These are phyloP conservation scores for Salvia rosmarinus DNA, from an alignment of 257 asterid genomes.

Conservation along the genomic window DNA sequence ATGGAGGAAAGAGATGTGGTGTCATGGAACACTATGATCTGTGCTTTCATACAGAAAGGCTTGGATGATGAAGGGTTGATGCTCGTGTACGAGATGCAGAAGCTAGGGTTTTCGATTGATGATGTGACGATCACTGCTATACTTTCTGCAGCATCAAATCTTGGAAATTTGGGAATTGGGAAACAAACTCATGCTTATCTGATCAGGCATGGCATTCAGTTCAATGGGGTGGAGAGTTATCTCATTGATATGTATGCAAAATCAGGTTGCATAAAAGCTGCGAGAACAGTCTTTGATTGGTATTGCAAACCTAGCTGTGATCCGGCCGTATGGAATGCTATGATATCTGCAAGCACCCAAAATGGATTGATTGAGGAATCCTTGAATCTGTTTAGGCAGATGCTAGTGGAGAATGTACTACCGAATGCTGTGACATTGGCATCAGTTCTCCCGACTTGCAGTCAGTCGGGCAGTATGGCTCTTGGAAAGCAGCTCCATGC, in stretches of 20 bases:
- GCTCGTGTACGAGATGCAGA: conserved; percentile 77
- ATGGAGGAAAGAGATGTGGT: conserved; percentile 72
- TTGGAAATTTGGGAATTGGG: conserved; percentile 57
- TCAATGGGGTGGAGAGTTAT: conserved; percentile 73
- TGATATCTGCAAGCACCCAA: conserved; percentile 74
- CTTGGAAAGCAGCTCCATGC: conserved; percentile 73
- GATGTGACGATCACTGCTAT: conserved; percentile 68
- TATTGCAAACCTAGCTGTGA: conserved; percentile 48
- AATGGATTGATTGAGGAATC: conserved; percentile 63
- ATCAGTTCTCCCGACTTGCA: conserved; percentile 77
- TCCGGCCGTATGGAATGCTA: conserved; percentile 76
- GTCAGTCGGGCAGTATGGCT: conserved; percentile 65
- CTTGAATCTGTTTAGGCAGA: conserved; percentile 50
- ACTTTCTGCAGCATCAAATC: conserved; percentile 79
- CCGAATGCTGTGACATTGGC: conserved; percentile 81
- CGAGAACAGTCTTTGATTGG: conserved; percentile 49
- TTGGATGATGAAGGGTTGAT: conserved; percentile 67
- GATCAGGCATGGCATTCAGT: conserved; percentile 57
- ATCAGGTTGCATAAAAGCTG: conserved; percentile 55
- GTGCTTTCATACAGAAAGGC: conserved; percentile 68
- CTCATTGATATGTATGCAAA: conserved; percentile 81
- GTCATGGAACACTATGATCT: conserved; percentile 82
- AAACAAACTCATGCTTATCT: conserved; percentile 74
- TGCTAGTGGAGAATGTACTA: conserved; percentile 58
- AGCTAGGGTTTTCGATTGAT: conserved; percentile 52